Conservation (phyloP, 306 rosid species). For the Glycine soja region DNA sequence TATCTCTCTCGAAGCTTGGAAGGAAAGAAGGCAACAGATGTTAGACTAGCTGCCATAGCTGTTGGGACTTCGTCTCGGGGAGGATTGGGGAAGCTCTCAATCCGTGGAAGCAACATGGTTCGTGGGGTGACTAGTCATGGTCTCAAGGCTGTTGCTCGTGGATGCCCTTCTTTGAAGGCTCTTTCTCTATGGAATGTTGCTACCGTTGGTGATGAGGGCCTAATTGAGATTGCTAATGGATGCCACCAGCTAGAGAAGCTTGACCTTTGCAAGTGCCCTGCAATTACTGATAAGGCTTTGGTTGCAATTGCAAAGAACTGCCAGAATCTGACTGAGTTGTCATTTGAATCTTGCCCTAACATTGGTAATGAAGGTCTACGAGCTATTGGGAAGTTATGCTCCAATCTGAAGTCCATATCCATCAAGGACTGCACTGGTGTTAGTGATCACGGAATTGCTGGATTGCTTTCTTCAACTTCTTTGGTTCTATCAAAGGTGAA, state of each 20-base stretch:
- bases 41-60: conserved; percentile 93
- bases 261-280: conserved; percentile 79
- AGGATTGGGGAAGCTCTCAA: conserved; percentile 88
- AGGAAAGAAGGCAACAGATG: conserved; percentile 91
- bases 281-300: conserved; percentile 76
- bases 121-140: conserved; percentile 72
- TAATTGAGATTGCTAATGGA: conserved; percentile 78
- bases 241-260: conserved; percentile 87
- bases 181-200: conserved; percentile 81
- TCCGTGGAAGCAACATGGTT: conserved; percentile 74
- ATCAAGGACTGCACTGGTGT: conserved; percentile 73
- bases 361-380: conserved; percentile 80
- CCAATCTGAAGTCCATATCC: conserved; percentile 69
- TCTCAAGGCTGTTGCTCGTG: conserved; percentile 76
- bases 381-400: conserved; percentile 79
- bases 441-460: conserved; percentile 83
- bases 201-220: conserved; percentile 78
- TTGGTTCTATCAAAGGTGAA: conserved; percentile 73
- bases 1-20: conserved; percentile 91
- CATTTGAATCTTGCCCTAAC: conserved; percentile 75
- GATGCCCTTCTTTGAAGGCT: conserved; percentile 83
- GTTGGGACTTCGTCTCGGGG: conserved; percentile 92
- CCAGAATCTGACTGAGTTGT: conserved; percentile 71
- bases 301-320: conserved; percentile 77
- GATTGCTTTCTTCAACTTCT: conserved; percentile 69